Evolutionary conservation across 2,329 filamentous ascomycete species (phyloP), one percentile per base, ranked within the genome.

Genomic region (Endothia cerciana): DNA sequence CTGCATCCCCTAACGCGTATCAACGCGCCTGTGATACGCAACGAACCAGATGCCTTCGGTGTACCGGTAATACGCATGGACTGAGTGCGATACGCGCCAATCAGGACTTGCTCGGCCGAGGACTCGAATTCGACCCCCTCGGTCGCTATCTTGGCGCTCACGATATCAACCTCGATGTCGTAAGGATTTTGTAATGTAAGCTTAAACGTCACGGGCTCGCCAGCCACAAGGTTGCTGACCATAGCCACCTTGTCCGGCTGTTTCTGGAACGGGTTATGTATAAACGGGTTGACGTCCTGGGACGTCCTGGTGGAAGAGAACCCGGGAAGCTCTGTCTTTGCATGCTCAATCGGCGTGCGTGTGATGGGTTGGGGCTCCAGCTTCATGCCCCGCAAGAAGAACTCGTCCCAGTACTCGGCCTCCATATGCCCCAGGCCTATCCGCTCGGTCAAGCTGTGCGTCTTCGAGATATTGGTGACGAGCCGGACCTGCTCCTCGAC

Each of bases 401-500:
- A 98, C 73, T 97, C 93, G 75, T 99, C 95, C 95, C 95, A 99
- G 74, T 97, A 99, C 71, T 95, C 91, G 6, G 93, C 93, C 62
- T 88, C 84, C 51, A 94, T 78, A 64, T 90, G 79, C 5, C 85
- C 80, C 36, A 93, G 79, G 0, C 93, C 93, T 33, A 97, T 78
- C 66, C 91, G 89, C 67, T 86, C 87, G 0, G 91, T 90, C n/a
- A 95, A 87, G 40, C 84, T 87, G 38, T 94, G 87, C 0, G 94
- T 97, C 69, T 94, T 91, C 43, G 89, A 87, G 66, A 99, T 94
- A 71, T 94, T 97, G 55, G 91, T 91, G 57, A 89, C 84, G n/a
- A 98, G 81, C 33, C 91, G 88, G 28, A 91, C 82, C 77, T 99
- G 95, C 73, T 98, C 95, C 65, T 98, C 94, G 62, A 86, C 85